A percentile compares a stretch with the other conserved stretches of the same genome.
These are phyloP conservation scores for Avena eriantha DNA, from an alignment of 176 grass and related monocot genomes.

Conservation along the genomic window DNA sequence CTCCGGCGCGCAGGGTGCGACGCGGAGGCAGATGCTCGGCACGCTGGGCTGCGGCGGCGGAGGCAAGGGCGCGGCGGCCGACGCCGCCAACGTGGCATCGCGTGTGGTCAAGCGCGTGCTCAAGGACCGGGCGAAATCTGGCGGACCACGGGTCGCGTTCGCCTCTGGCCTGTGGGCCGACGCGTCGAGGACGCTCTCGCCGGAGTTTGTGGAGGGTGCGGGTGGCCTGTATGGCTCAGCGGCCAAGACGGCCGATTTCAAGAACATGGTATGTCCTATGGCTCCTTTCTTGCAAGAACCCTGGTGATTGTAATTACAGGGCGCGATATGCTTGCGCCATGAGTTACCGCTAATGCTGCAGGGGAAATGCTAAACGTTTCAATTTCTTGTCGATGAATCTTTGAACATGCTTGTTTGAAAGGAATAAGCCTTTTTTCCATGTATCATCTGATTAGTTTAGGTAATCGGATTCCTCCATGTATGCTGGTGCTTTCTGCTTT, in stretches of 20 bases:
- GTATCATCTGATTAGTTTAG: background rate
- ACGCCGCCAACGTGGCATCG: slow-evolving; percentile 49
- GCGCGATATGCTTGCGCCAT: background rate
- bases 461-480: background rate
- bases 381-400: background rate
- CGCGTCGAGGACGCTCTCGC: slow-evolving; percentile 25
- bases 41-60: slow-evolving; percentile 43
- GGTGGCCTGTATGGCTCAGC: slow-evolving; percentile 29
- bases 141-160: slow-evolving; percentile 45
- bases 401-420: background rate
- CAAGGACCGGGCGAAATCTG: slow-evolving; percentile 44
- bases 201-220: slow-evolving; percentile 29
- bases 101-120: slow-evolving; percentile 57
- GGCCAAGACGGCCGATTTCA: slow-evolving; percentile 42
- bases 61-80: slow-evolving; percentile 39
- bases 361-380: background rate
- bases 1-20: slow-evolving; percentile 48
- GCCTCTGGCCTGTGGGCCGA: slow-evolving; percentile 49
- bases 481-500: background rate
- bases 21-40: slow-evolving; percentile 46
- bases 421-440: background rate
- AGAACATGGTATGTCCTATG: slow-evolving; percentile 19
- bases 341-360: background rate
- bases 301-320: background rate
- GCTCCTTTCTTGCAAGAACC: background rate